phyloP scores from a whole-genome alignment of 768 basidiomycete species.

The Kondoa subrosea region DNA sequence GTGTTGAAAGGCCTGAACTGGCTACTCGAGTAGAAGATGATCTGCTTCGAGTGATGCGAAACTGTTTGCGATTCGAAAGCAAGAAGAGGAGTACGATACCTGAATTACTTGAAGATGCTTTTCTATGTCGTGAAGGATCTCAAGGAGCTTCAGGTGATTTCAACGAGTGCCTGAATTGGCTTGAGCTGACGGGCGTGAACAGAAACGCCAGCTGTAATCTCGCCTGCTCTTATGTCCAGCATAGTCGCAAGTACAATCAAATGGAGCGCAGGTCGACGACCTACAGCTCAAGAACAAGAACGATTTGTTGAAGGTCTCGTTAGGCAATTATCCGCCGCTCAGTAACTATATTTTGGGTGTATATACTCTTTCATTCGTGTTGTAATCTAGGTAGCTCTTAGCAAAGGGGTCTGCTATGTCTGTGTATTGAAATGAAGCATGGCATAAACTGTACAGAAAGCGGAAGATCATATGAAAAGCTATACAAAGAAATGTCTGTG shows the following conservation, averaged over 20 bases:
- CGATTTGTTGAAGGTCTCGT: conserved; percentile 18
- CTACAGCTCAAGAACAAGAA: conserved; percentile 16
- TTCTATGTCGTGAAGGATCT: conserved; percentile 16
- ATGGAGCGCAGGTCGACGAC: conserved; percentile 12
- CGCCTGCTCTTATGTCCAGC: conserved; percentile 8
- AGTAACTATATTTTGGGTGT: too few species aligned
- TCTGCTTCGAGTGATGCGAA: conserved; percentile 66
- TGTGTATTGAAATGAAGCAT: too few species aligned
- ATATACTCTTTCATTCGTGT: too few species aligned
- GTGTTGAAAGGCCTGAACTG: conserved; percentile 48
- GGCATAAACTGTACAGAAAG: too few species aligned
- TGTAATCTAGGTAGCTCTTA: too few species aligned
- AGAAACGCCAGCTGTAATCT: neutral
- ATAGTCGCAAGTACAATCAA: conserved; percentile 15
- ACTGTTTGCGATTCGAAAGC: conserved; percentile 58
- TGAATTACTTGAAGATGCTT: conserved; percentile 52
- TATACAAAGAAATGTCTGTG: too few species aligned
- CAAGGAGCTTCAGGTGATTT: neutral
- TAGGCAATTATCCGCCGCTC: neutral
- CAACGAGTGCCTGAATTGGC: neutral
- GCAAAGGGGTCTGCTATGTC: too few species aligned
- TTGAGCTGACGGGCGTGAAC: neutral
- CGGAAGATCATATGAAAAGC: too few species aligned
- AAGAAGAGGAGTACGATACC: conserved; percentile 78
- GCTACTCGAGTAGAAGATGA: conserved; percentile 51